A percentile compares a stretch with the other conserved stretches of the same genome.
phyloP scores from a whole-genome alignment of 2,329 filamentous ascomycete genomes.

The Penicillium sp. region DNA sequence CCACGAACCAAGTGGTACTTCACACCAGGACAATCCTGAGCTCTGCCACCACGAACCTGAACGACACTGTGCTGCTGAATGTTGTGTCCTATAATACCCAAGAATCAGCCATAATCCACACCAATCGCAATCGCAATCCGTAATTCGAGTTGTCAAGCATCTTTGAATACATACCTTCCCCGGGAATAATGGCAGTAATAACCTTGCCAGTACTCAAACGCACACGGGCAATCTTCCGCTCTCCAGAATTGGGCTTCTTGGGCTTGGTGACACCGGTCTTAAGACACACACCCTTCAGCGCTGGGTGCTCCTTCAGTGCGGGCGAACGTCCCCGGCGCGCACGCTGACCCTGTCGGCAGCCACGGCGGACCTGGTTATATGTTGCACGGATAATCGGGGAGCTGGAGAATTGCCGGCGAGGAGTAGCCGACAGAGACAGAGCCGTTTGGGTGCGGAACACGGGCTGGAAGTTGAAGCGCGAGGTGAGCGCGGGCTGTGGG shows the following conservation, averaged over 20 bases:
- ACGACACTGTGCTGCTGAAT: conserved; percentile 99
- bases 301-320: conserved; percentile 72
- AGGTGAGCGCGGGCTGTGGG: conserved; percentile 21
- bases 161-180: conserved; percentile 64
- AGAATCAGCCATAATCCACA: conserved; percentile 4
- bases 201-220: conserved; percentile 82
- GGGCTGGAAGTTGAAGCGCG: conserved; percentile 28
- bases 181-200: conserved; percentile 91
- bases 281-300: conserved; percentile 93
- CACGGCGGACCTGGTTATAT: conserved; percentile 71
- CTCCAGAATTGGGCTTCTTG: conserved; percentile 98
- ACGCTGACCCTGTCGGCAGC: conserved; percentile 75
- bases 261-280: conserved; percentile 92
- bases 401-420: conserved; percentile 55
- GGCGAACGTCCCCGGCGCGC: conserved; percentile 87
- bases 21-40: conserved; percentile 98
- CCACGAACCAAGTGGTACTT: conserved; percentile 92
- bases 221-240: conserved; percentile 92
- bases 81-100: conserved; percentile 68
- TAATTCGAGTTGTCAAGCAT: conserved; percentile 15
- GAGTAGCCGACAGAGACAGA: conserved; percentile 21
- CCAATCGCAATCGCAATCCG: not conserved
- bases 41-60: conserved; percentile 85
- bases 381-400: conserved; percentile 62
- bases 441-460: conserved; percentile 31